Conservation (phyloP, 2,329 filamentous ascomycete genomes). For the Sphaerulina vaccinii region DNA sequence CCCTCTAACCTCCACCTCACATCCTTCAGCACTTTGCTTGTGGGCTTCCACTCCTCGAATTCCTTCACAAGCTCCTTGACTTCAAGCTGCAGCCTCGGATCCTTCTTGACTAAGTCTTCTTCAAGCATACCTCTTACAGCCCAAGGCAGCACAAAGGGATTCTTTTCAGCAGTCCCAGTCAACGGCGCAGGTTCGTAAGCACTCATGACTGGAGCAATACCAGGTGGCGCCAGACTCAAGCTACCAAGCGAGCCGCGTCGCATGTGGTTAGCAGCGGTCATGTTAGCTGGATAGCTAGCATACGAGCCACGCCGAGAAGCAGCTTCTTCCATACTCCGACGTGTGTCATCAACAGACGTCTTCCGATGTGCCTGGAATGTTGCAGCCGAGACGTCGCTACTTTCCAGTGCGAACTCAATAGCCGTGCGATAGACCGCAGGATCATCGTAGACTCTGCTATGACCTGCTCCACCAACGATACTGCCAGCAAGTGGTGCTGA, state of each 20-base stretch:
- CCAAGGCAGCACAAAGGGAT: slow-evolving; percentile 91
- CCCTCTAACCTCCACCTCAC: slow-evolving; percentile 93
- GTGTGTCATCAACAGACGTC: slow-evolving; percentile 20
- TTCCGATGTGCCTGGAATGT: slow-evolving; percentile 7
- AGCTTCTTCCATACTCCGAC: slow-evolving; percentile 25
- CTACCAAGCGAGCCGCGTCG: slow-evolving; percentile 34
- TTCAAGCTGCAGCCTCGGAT: slow-evolving; percentile 65
- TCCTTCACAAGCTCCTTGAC: slow-evolving; percentile 75
- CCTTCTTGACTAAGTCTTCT: slow-evolving; percentile 83
- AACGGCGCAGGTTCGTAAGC: slow-evolving; percentile 42
- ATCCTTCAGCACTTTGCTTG: slow-evolving; percentile 87
- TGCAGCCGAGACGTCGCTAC: slow-evolving; percentile 37
- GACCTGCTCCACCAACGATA: slow-evolving; percentile 87
- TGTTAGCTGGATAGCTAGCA: slow-evolving; percentile 32
- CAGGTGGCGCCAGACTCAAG: slow-evolving; percentile 25
- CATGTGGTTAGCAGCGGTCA: slow-evolving; percentile 36
- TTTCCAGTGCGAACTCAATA: slow-evolving; percentile 49
- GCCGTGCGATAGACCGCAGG: slow-evolving; percentile 72
- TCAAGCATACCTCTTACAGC: slow-evolving; percentile 91
- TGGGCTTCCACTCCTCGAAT: slow-evolving; percentile 92
- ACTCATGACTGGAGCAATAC: slow-evolving; percentile 36
- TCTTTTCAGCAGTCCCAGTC: slow-evolving; percentile 47
- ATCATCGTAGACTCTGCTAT: slow-evolving; percentile 91
- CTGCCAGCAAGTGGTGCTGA: slow-evolving; percentile 85
- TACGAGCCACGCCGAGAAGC: slow-evolving; percentile 26